Percentiles rank a stretch among this genome's conserved stretches.
Evolutionary conservation across 352 stramenopile species (phyloP).

Genomic region (Lagenidium giganteum): DNA sequence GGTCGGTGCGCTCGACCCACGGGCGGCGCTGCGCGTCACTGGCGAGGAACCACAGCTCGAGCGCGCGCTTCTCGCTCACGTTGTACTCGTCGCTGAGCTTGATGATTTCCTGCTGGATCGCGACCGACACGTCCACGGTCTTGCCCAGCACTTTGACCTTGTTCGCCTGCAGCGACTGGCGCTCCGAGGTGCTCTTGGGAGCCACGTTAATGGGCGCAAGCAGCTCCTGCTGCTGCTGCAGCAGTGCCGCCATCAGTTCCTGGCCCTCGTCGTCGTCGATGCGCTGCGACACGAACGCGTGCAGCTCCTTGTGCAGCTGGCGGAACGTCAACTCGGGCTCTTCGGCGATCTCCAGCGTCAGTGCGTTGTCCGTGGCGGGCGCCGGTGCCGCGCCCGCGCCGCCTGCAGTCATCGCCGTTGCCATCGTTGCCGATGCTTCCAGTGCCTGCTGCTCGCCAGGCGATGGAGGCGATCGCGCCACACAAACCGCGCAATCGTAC

Average conservation of each 20-base stretch:
- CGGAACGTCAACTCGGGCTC: slow-evolving; percentile 64
- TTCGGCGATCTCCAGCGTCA: slow-evolving; percentile 38
- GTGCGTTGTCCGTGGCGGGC: too few relatives aligned
- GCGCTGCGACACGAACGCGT: slow-evolving; percentile 52
- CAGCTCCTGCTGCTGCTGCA: slow-evolving; percentile 33
- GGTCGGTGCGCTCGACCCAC: slow-evolving; percentile 68
- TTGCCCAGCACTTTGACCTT: slow-evolving; percentile 54
- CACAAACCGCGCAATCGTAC: too few relatives aligned
- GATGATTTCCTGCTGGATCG: slow-evolving; percentile 80
- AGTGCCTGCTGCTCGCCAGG: too few relatives aligned
- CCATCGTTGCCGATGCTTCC: too few relatives aligned
- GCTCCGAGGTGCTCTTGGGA: slow-evolving; percentile 35
- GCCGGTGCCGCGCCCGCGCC: too few relatives aligned
- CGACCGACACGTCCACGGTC: slow-evolving; percentile 60
- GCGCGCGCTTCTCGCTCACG: slow-evolving; percentile 52
- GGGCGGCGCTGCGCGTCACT: slow-evolving; percentile 64
- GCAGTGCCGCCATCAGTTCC: slow-evolving; percentile 49
- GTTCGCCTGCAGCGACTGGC: slow-evolving; percentile 58
- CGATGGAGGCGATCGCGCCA: too few relatives aligned
- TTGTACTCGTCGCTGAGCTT: slow-evolving; percentile 79
- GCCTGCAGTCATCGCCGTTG: too few relatives aligned
- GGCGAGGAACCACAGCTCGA: slow-evolving; percentile 75
- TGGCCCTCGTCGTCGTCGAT: slow-evolving; percentile 61
- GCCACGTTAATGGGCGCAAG: slow-evolving; percentile 35
- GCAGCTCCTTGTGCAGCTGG: slow-evolving; percentile 67